A percentile compares a stretch with the other conserved stretches of the same genome.
phyloP scores from a whole-genome alignment of 768 basidiomycete genomes.

The Punctularia strigosozonata region DNA sequence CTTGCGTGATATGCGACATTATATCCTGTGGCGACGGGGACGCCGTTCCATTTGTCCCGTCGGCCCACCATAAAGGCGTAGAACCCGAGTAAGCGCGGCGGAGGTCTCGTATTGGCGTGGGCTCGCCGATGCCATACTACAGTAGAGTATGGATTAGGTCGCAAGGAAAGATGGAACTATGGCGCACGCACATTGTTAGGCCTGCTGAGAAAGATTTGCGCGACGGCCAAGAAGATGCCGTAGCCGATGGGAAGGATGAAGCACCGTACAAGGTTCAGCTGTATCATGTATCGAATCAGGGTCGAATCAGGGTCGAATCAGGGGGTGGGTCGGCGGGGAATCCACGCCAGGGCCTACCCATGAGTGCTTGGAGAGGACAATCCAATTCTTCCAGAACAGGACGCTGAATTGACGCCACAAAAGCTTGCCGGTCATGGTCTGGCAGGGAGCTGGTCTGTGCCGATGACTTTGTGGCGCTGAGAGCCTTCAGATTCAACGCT shows the following conservation, averaged over 20 bases:
- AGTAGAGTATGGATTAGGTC: neutral
- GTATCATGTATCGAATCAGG: no score
- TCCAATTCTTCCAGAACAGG: constrained; percentile 66
- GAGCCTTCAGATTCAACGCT: no score
- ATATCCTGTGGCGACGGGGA: constrained; percentile 45
- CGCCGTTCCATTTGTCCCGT: constrained; percentile 46
- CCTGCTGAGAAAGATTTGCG: constrained; percentile 46
- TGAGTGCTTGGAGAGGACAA: constrained; percentile 53
- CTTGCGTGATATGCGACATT: constrained; percentile 44
- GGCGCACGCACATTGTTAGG: constrained; percentile 42
- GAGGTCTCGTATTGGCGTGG: constrained; percentile 37
- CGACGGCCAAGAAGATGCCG: constrained; percentile 54
- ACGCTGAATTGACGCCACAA: constrained; percentile 53
- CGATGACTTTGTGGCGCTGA: no score
- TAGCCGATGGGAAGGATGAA: constrained; percentile 54
- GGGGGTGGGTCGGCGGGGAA: neutral
- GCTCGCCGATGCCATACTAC: constrained; percentile 57
- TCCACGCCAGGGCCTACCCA: constrained; percentile 29
- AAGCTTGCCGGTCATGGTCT: constrained; percentile 20
- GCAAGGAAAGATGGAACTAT: neutral
- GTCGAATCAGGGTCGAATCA: no score
- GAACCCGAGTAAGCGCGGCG: constrained; percentile 39
- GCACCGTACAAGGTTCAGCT: constrained; percentile 53
- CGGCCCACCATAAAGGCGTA: constrained; percentile 51
- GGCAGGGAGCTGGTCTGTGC: no score